phyloP scores from a whole-genome alignment of 1,284 basidiomycete species.

The Pyrrhoderma noxium region DNA sequence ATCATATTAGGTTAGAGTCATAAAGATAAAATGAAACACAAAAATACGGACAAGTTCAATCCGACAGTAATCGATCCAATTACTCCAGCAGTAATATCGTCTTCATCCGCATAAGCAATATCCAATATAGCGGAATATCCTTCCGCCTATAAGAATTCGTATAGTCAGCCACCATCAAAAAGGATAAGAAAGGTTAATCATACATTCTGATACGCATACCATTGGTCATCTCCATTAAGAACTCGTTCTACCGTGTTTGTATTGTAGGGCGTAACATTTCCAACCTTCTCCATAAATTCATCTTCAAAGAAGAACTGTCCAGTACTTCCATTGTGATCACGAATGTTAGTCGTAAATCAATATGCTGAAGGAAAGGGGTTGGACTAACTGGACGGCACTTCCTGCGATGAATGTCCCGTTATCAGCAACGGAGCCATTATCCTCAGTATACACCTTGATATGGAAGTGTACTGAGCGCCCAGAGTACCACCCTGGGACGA shows the following conservation, averaged over 20 bases:
- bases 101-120: conserved; percentile 1
- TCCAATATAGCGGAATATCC: conserved; percentile 8
- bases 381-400: conserved; percentile 7
- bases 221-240: conserved; percentile 5
- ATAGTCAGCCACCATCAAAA: not conserved
- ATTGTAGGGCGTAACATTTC: conserved; percentile 11
- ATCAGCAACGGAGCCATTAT: conserved; percentile 11
- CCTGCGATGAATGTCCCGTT: conserved; percentile 14
- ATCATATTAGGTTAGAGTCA: not conserved
- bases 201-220: conserved; percentile 11
- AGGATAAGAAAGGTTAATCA: not conserved
- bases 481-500: conserved; percentile 11
- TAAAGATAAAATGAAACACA: not conserved
- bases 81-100: conserved; percentile 1
- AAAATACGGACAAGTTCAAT: conserved; percentile 6
- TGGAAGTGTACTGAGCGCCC: conserved; percentile 9
- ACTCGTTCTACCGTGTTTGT: conserved; percentile 10
- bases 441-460: conserved; percentile 11
- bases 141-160: not conserved
- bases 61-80: conserved; percentile 10
- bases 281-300: conserved; percentile 10
- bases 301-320: conserved; percentile 14
- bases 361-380: not conserved
- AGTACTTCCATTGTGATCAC: not conserved
- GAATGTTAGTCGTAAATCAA: not conserved